These are phyloP conservation scores for Vigna radiata DNA, from an alignment of 306 rosid genomes.

Conservation along the genomic window DNA sequence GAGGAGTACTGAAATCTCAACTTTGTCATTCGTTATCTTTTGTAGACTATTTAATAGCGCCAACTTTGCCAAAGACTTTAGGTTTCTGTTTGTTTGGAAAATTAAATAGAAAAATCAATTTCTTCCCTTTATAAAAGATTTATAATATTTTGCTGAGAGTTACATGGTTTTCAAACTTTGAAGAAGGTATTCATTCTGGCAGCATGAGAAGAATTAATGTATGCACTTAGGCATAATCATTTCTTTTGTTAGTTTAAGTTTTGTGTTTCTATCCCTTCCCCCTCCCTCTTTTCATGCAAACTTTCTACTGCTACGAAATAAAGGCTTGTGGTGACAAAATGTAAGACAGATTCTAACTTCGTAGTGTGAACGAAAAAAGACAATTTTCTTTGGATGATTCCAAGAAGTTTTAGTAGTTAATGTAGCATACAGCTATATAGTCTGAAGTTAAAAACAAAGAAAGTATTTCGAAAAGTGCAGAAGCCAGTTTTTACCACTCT, in stretches of 20 bases:
- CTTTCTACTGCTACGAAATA: too few species aligned
- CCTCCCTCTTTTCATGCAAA: too few species aligned
- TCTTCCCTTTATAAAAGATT: background rate
- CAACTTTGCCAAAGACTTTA: background rate
- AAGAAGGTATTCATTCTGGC: background rate
- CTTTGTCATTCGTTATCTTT: background rate
- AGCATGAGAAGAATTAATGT: background rate
- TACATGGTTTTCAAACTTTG: background rate
- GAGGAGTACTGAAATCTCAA: background rate
- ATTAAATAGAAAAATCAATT: background rate
- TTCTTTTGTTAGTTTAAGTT: background rate
- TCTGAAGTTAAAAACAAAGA: background rate
- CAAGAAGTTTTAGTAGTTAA: background rate
- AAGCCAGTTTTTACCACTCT: background rate
- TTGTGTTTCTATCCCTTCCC: too few species aligned
- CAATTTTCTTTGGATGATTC: too few species aligned
- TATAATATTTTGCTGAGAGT: slow-evolving; percentile 4
- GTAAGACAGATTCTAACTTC: too few species aligned
- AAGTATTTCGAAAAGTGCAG: background rate
- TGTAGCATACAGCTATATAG: background rate
- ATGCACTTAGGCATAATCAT: background rate
- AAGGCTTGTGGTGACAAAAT: too few species aligned
- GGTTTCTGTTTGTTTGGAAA: background rate
- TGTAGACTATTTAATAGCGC: background rate
- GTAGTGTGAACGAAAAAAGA: too few species aligned